Conservation (phyloP, 163 green algal genomes). For the Scenedesmus sp. region DNA sequence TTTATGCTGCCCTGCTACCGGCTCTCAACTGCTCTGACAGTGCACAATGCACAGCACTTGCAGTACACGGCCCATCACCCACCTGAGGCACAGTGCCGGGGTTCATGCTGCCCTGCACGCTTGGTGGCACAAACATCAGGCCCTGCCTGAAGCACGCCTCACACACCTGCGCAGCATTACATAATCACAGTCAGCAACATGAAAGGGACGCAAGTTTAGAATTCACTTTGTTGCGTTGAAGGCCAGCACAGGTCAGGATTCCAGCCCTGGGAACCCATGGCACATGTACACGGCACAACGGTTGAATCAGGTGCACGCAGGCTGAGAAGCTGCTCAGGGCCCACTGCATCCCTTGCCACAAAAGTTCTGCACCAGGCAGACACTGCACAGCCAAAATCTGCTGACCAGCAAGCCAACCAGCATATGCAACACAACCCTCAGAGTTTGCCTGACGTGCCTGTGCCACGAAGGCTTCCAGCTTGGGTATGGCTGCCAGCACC, state of each 20-base stretch:
- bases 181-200: too few relatives aligned
- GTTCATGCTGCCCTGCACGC: constrained; percentile 16
- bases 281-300: background rate
- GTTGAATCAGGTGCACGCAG: background rate
- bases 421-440: too few relatives aligned
- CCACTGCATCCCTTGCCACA: background rate
- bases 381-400: background rate
- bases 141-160: constrained; percentile 26
- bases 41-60: background rate
- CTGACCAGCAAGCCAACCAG: background rate
- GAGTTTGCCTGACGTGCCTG: constrained; percentile 21
- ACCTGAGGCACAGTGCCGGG: constrained; percentile 21
- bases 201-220: too few relatives aligned
- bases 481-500: constrained; percentile 65
- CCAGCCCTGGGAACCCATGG: too few relatives aligned
- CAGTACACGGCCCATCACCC: background rate
- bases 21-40: background rate
- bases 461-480: constrained; percentile 76
- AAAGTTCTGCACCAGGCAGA: background rate
- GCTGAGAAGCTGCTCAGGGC: background rate
- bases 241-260: too few relatives aligned
- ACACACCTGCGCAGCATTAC: background rate
- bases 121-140: constrained; percentile 12
- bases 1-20: too few relatives aligned
- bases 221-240: too few relatives aligned